phyloP scores from a whole-genome alignment of 192 early-diverging fungal species.

The Gonapodya sp. region DNA sequence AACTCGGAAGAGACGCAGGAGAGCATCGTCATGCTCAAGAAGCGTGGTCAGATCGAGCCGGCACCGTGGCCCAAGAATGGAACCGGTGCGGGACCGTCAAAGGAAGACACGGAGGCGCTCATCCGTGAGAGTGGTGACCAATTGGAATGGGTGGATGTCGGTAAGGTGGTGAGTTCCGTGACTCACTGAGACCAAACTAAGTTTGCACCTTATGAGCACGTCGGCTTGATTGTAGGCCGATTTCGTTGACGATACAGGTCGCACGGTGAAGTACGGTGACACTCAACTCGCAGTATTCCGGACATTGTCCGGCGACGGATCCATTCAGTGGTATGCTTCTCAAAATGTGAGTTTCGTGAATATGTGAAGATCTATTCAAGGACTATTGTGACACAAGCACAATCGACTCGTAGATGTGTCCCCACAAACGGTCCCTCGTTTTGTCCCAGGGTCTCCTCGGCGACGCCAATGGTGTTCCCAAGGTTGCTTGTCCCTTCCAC shows the following conservation, averaged over 20 bases:
- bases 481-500: conserved; percentile 60
- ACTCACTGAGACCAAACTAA: too few relatives aligned
- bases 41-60: conserved; percentile 42
- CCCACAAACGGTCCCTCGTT: conserved; percentile 63
- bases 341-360: conserved; percentile 44
- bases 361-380: not conserved
- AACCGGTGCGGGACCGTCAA: not conserved
- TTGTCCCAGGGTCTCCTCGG: conserved; percentile 51
- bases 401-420: conserved; percentile 41
- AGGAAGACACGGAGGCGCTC: not conserved
- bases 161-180: not conserved
- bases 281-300: conserved; percentile 55
- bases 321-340: conserved; percentile 50
- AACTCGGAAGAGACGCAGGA: conserved; percentile 38
- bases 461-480: conserved; percentile 23
- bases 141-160: not conserved
- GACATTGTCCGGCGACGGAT: conserved; percentile 17
- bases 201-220: too few relatives aligned
- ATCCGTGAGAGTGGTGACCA: not conserved
- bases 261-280: conserved; percentile 45
- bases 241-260: conserved; percentile 39
- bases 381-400: not conserved
- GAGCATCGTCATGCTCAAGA: conserved; percentile 44
- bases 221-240: too few relatives aligned
- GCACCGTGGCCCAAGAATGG: not conserved